These are phyloP conservation scores for Globisporangium paroecandrum DNA, from an alignment of 352 stramenopile species.

Conservation along the genomic window DNA sequence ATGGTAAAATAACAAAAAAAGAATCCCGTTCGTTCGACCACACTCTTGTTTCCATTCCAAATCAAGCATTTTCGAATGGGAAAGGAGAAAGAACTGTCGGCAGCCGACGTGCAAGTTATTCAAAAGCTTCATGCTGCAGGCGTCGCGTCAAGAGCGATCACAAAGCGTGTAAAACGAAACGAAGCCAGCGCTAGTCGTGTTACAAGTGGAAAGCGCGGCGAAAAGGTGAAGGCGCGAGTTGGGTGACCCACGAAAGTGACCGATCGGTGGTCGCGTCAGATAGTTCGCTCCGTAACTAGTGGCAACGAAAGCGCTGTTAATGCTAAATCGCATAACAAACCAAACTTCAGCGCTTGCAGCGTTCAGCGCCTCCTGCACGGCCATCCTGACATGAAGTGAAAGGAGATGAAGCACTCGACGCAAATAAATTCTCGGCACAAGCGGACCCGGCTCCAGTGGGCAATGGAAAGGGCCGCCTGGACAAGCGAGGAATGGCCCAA, in stretches of 20 bases:
- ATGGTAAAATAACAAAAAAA: too few relatives aligned
- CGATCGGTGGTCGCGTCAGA: too few relatives aligned
- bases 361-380: too few relatives aligned
- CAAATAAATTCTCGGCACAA: not conserved
- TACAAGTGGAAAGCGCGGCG: not conserved
- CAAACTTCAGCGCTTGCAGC: not conserved
- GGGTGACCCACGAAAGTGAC: too few relatives aligned
- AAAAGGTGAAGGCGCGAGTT: too few relatives aligned
- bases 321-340: not conserved
- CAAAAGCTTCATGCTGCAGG: conserved; percentile 2
- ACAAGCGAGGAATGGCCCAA: not conserved
- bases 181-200: not conserved
- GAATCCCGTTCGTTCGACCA: too few relatives aligned
- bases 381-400: not conserved
- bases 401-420: not conserved
- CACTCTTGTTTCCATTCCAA: too few relatives aligned
- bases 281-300: not conserved
- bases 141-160: not conserved
- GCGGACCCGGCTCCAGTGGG: not conserved
- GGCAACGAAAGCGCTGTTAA: not conserved
- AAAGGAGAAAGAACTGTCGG: too few relatives aligned
- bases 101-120: not conserved
- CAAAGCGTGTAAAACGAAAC: not conserved
- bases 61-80: too few relatives aligned
- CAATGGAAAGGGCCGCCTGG: not conserved